Evolutionary conservation across 306 rosid genomes (phyloP).

Genomic region (Castanospermum australe): DNA sequence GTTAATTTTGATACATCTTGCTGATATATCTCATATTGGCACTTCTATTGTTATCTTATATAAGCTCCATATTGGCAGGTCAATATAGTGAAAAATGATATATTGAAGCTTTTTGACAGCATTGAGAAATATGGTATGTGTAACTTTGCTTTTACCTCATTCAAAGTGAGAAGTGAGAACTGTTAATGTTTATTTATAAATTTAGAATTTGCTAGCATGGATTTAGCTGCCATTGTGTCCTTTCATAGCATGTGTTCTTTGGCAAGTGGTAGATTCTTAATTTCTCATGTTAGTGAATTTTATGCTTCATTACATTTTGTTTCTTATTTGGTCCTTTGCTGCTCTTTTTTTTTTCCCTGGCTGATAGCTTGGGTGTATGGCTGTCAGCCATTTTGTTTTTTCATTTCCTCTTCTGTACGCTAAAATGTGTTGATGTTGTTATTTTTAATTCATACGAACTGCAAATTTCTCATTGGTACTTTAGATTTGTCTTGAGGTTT

Average conservation of each 20-base stretch:
- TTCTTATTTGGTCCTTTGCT: neutral
- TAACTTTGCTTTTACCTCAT: conserved; percentile 18
- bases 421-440: neutral
- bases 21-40: neutral
- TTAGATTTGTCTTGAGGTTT: neutral
- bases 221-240: conserved; percentile 16
- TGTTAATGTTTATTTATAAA: neutral
- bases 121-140: conserved; percentile 93
- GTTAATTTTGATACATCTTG: conserved; percentile 14
- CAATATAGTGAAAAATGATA: conserved; percentile 69
- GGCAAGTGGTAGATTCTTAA: neutral
- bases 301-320: neutral
- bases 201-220: neutral
- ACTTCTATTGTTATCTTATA: conserved; percentile 30
- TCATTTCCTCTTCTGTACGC: neutral
- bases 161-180: conserved; percentile 9
- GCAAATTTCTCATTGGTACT: neutral
- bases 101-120: conserved; percentile 91
- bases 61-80: conserved; percentile 54
- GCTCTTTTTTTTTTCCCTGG: neutral
- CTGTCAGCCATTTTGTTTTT: neutral
- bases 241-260: conserved; percentile 10
- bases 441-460: neutral
- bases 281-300: neutral
- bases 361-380: conserved; percentile 11